These are phyloP conservation scores for Protostelium mycophagum DNA, from an alignment of 78 protist genomes.

Conservation along the genomic window DNA sequence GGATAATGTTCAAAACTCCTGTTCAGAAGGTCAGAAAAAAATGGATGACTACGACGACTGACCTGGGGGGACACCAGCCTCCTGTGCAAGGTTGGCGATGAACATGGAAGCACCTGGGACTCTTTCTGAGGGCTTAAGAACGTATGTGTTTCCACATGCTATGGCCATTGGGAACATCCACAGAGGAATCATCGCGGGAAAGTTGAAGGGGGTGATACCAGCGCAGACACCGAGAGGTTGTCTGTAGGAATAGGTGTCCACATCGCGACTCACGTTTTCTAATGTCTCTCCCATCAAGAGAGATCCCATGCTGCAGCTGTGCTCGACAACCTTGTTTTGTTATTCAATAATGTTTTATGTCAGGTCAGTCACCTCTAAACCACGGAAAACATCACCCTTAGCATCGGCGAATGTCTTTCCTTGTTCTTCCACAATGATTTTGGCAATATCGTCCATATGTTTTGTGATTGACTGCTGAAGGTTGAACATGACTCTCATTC, in stretches of 20 bases:
- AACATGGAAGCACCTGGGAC: conserved; percentile 82
- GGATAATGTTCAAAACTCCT: conserved; percentile 74
- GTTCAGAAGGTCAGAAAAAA: conserved; percentile 13
- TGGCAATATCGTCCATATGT: conserved; percentile 72
- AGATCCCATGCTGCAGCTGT: conserved; percentile 79
- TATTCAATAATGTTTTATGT: neutral
- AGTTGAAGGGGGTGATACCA: conserved; percentile 93
- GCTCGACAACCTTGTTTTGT: conserved; percentile 86
- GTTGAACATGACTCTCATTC: conserved; percentile 81
- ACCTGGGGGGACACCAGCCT: conserved; percentile 94
- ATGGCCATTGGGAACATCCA: conserved; percentile 96
- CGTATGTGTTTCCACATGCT: conserved; percentile 90
- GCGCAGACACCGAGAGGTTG: conserved; percentile 97
- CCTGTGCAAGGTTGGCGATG: conserved; percentile 77
- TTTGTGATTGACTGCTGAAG: conserved; percentile 76
- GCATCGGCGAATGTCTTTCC: conserved; percentile 97
- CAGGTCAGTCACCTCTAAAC: conserved; percentile 27
- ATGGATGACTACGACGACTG: conserved; percentile 71
- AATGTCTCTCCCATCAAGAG: conserved; percentile 90
- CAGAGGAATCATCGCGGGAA: conserved; percentile 96
- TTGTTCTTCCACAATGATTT: conserved; percentile 82
- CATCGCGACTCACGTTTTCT: conserved; percentile 69
- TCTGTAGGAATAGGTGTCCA: conserved; percentile 90
- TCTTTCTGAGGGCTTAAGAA: conserved; percentile 96
- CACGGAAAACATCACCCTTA: conserved; percentile 83